These are phyloP conservation scores for Bruguiera sexangula DNA, from an alignment of 345 rosid genomes.

Conservation along the genomic window DNA sequence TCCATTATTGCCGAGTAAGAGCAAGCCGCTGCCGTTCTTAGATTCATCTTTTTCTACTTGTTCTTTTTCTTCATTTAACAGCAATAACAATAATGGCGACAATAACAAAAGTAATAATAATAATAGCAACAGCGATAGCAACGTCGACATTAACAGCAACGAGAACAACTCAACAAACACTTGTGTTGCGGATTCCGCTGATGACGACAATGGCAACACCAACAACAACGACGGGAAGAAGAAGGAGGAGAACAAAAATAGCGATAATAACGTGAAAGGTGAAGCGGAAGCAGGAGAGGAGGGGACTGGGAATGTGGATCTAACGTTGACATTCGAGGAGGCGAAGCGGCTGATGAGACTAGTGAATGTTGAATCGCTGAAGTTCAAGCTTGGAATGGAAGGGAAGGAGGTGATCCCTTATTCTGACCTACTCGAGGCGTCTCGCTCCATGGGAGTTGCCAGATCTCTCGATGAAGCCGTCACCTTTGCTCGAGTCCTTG, in stretches of 20 bases:
- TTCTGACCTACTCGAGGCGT: slow-evolving; percentile 53
- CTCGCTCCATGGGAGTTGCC: slow-evolving; percentile 61
- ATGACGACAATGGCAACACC: no score
- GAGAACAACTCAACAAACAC: background rate
- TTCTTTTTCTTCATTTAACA: background rate
- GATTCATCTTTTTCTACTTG: background rate
- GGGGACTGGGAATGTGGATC: slow-evolving; percentile 7
- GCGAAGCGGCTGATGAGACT: slow-evolving; percentile 77
- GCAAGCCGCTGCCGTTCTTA: background rate
- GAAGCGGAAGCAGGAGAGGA: background rate
- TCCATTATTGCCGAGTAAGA: no score
- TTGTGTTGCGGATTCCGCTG: no score
- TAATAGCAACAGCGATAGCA: no score
- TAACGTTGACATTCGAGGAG: slow-evolving; percentile 44
- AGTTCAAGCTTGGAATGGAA: slow-evolving; percentile 58
- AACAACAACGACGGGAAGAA: no score
- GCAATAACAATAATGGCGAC: background rate
- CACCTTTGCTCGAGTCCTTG: slow-evolving; percentile 74
- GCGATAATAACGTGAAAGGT: background rate
- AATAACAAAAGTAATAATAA: no score
- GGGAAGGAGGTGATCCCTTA: slow-evolving; percentile 67
- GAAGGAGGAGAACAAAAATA: no score
- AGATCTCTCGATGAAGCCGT: slow-evolving; percentile 71
- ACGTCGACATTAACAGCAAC: background rate
- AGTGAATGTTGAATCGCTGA: slow-evolving; percentile 79